These are phyloP conservation scores for Peniophora sp. DNA, from an alignment of 1,284 basidiomycete species.

Conservation along the genomic window DNA sequence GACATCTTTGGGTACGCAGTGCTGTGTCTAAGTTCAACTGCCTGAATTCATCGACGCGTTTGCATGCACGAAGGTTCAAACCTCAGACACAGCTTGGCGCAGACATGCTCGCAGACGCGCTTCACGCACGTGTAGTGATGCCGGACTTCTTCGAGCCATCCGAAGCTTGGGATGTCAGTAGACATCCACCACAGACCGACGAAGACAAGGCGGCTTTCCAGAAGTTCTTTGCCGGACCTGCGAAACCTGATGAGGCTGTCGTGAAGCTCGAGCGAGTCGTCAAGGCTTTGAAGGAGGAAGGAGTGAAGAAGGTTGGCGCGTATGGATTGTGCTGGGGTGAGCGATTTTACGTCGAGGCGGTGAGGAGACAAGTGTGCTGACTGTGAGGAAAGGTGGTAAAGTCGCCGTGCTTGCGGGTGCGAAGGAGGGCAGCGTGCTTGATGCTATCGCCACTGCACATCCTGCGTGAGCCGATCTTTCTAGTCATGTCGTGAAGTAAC, in stretches of 20 bases:
- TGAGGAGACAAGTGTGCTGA: background rate
- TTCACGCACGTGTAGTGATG: slow-evolving; percentile 50
- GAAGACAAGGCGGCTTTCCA: slow-evolving; percentile 43
- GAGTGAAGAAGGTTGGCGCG: slow-evolving; percentile 38
- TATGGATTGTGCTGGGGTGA: slow-evolving; percentile 59
- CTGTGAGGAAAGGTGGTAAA: slow-evolving; percentile 38
- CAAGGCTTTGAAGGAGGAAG: slow-evolving; percentile 34
- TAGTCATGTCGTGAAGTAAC: too few relatives aligned
- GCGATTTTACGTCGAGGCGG: slow-evolving; percentile 7
- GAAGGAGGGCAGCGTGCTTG: slow-evolving; percentile 30
- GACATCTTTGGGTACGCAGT: slow-evolving; percentile 53
- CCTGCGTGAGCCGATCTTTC: slow-evolving; percentile 55
- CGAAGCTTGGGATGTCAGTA: slow-evolving; percentile 38
- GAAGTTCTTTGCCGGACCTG: slow-evolving; percentile 45
- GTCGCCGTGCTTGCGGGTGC: slow-evolving; percentile 35
- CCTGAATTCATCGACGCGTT: slow-evolving; percentile 8
- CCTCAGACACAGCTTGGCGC: slow-evolving; percentile 56
- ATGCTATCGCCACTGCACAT: slow-evolving; percentile 44
- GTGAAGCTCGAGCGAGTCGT: slow-evolving; percentile 40
- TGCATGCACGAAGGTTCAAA: slow-evolving; percentile 29
- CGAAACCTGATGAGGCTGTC: slow-evolving; percentile 34
- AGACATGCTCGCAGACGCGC: slow-evolving; percentile 47
- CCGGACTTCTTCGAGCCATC: slow-evolving; percentile 59
- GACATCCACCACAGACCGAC: slow-evolving; percentile 46
- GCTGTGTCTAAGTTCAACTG: background rate